Percentiles rank a stretch among this genome's conserved stretches.
Conservation (phyloP, 202 grass and related monocot genomes). For the Panicum hallii region DNA sequence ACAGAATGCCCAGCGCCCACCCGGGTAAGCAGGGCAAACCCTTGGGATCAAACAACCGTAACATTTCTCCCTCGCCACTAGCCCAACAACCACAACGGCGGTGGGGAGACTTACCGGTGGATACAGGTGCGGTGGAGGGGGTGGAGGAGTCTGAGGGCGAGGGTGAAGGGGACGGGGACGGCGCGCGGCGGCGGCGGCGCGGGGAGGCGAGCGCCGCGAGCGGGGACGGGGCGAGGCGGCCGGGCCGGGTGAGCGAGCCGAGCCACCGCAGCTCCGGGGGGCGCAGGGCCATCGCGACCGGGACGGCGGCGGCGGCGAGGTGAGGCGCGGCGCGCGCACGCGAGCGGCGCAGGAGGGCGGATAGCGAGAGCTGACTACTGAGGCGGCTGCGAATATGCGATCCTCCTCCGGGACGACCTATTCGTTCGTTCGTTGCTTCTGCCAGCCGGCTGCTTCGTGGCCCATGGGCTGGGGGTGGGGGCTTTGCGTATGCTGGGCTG, state of each 20-base stretch:
- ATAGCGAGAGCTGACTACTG: conserved; percentile 22
- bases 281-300: conserved; percentile 52
- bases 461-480: neutral
- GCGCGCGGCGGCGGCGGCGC: conserved; percentile 42
- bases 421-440: neutral
- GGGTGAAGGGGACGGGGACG: conserved; percentile 43
- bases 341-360: conserved; percentile 22
- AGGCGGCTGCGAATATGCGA: conserved; percentile 37
- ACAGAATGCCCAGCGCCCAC: neutral
- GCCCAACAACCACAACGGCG: neutral
- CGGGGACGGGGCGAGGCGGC: conserved; percentile 34
- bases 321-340: neutral
- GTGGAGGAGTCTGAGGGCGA: conserved; percentile 6
- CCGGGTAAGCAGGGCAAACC: conserved; percentile 10
- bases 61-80: neutral
- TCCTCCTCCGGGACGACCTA: neutral
- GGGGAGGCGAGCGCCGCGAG: conserved; percentile 34
- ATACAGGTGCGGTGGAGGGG: neutral
- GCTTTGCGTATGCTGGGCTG: neutral
- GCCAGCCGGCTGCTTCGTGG: neutral
- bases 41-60: too few relatives aligned
- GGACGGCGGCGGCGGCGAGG: neutral
- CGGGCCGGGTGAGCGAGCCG: conserved; percentile 44
- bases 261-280: conserved; percentile 52
- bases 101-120: conserved; percentile 3